A percentile compares a stretch with the other conserved stretches of the same genome.
These are phyloP conservation scores for Veloboletus limbatus DNA, from an alignment of 1,284 basidiomycete genomes.

Conservation along the genomic window DNA sequence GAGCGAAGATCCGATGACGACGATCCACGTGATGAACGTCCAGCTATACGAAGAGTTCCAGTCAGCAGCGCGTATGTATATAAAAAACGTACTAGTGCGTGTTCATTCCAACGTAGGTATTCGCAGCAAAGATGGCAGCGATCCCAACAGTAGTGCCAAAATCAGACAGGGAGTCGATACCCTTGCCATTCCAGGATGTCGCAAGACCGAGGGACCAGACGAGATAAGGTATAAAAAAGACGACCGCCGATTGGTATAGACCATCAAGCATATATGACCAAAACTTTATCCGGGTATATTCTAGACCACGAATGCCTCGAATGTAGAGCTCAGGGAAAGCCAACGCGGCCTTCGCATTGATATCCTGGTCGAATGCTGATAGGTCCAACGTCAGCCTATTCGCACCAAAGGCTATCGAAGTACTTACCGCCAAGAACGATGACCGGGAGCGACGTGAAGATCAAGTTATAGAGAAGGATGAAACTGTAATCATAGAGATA, in stretches of 20 bases:
- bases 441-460: constrained; percentile 94
- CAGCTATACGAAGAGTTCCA: constrained; percentile 49
- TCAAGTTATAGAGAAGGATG: constrained; percentile 85
- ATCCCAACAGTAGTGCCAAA: constrained; percentile 93
- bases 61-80: constrained; percentile 5
- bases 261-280: constrained; percentile 96
- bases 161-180: constrained; percentile 78
- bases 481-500: constrained; percentile 97
- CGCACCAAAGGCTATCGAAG: background rate
- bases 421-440: constrained; percentile 80
- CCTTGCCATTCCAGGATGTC: constrained; percentile 69
- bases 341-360: constrained; percentile 86
- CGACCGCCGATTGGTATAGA: constrained; percentile 86
- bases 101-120: constrained; percentile 85
- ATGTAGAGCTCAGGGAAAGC: constrained; percentile 94
- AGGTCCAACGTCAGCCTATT: constrained; percentile 8
- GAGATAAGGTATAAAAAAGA: constrained; percentile 88
- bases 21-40: constrained; percentile 83
- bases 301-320: constrained; percentile 87
- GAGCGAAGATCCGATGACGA: constrained; percentile 76
- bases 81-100: constrained; percentile 73
- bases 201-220: constrained; percentile 67
- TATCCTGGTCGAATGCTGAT: constrained; percentile 91
- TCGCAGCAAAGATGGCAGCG: constrained; percentile 84
- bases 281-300: constrained; percentile 91